These are phyloP conservation scores for Phyllachora maydis DNA, from an alignment of 2,329 filamentous ascomycete genomes.

Conservation along the genomic window DNA sequence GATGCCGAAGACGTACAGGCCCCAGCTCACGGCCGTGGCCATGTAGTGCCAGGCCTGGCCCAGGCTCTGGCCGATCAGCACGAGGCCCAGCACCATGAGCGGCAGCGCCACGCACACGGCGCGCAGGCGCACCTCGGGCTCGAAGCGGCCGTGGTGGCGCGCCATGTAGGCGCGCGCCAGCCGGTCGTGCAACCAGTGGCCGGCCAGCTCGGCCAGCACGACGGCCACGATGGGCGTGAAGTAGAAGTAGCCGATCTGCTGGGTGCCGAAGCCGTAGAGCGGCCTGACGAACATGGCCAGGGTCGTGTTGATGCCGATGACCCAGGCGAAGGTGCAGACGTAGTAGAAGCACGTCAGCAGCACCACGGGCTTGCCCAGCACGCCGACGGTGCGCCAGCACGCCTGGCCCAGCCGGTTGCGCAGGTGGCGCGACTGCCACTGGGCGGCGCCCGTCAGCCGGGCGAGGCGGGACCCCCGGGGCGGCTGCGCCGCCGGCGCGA, in stretches of 20 bases:
- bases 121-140: conserved; percentile 31
- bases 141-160: conserved; percentile 26
- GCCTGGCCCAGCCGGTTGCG: conserved; percentile 19
- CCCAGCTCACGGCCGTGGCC: conserved; percentile 25
- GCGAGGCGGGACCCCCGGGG: conserved; percentile 11
- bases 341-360: conserved; percentile 15
- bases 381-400: conserved; percentile 14
- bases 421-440: conserved; percentile 13
- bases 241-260: conserved; percentile 32
- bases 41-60: conserved; percentile 28
- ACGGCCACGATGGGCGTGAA: conserved; percentile 34
- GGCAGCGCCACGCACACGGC: conserved; percentile 23
- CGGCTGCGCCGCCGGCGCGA: conserved; percentile 13
- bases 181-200: conserved; percentile 34
- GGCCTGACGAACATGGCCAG: conserved; percentile 27
- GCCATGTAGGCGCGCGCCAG: conserved; percentile 21
- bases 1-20: conserved; percentile 31
- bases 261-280: conserved; percentile 25
- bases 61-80: conserved; percentile 30
- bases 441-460: conserved; percentile 11
- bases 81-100: conserved; percentile 25
- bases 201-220: conserved; percentile 27
- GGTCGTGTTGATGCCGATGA: conserved; percentile 34
- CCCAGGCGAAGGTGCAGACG: conserved; percentile 22
- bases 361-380: conserved; percentile 13